A percentile compares a stretch with the other conserved stretches of the same genome.
Evolutionary conservation across 495 filamentous ascomycete genomes (phyloP).

Genomic region (Saxophila tyrrhenica): DNA sequence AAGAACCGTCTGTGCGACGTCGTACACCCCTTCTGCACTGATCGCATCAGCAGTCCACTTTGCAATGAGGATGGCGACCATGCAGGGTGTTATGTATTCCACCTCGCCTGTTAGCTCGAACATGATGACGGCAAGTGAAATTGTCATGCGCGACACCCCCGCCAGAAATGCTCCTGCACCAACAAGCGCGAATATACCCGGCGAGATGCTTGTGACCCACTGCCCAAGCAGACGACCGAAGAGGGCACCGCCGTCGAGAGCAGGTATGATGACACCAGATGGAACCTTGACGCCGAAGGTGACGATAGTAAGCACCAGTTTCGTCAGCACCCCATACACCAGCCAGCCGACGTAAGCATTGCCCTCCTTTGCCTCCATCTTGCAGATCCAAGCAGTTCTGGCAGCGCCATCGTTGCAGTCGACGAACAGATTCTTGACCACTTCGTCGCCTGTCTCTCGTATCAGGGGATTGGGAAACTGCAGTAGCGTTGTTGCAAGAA

Average conservation of each 20-base stretch:
- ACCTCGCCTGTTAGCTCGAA: constrained; percentile 39
- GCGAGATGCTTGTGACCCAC: constrained; percentile 35
- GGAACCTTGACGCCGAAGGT: constrained; percentile 49
- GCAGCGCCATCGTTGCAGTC: constrained; percentile 32
- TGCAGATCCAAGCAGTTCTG: background rate
- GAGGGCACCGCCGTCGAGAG: constrained; percentile 45
- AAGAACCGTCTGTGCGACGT: constrained; percentile 44
- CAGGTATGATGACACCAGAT: constrained; percentile 48
- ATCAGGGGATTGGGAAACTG: constrained; percentile 45
- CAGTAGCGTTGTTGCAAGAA: constrained; percentile 40
- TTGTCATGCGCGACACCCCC: constrained; percentile 47
- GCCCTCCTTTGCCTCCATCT: background rate
- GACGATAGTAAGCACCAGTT: constrained; percentile 44
- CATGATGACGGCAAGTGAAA: constrained; percentile 48
- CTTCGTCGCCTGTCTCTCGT: constrained; percentile 40
- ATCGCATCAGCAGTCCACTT: constrained; percentile 49
- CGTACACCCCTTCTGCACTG: constrained; percentile 42
- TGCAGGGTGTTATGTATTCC: constrained; percentile 42
- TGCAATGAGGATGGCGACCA: constrained; percentile 47
- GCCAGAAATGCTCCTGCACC: constrained; percentile 49
- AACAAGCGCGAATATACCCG: constrained; percentile 51
- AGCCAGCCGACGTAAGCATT: constrained; percentile 38
- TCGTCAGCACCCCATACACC: constrained; percentile 40
- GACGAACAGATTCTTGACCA: constrained; percentile 43
- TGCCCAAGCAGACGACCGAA: constrained; percentile 46